Percentiles rank a stretch among this genome's conserved stretches.
Conservation (phyloP, 2,329 filamentous ascomycete genomes). For the Byssothecium circinans region DNA sequence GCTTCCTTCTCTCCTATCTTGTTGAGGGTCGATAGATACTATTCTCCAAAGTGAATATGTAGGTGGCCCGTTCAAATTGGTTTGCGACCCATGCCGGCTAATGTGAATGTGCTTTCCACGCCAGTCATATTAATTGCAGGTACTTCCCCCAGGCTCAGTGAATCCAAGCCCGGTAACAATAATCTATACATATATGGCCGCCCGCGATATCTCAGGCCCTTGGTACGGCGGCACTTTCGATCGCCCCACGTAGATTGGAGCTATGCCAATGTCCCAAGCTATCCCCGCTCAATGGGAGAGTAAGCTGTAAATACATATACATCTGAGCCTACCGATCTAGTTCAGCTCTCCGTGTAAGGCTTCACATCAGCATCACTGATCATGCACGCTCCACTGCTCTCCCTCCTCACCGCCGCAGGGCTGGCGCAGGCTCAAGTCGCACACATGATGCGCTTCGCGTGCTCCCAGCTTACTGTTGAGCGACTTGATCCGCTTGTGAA, state of each 20-base stretch:
- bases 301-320: not conserved
- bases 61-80: too few species aligned
- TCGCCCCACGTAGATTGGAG: constrained; percentile 9
- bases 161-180: not conserved
- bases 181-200: not conserved
- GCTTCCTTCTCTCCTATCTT: too few species aligned
- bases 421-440: constrained; percentile 12
- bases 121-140: constrained; percentile 8
- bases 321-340: not conserved
- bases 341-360: not conserved
- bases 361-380: not conserved
- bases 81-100: not conserved
- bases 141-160: not conserved
- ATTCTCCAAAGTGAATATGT: too few species aligned
- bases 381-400: constrained; percentile 10
- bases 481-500: constrained; percentile 33
- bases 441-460: constrained; percentile 30
- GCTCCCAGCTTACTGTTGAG: constrained; percentile 34
- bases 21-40: too few species aligned
- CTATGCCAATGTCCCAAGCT: not conserved
- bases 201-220: not conserved
- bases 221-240: constrained; percentile 5
- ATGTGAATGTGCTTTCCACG: not conserved
- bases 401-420: constrained; percentile 7
- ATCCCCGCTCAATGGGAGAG: not conserved